Base-by-base conservation (phyloP, 108 stramenopile species). In the Cyclotella kingstonii region DNA sequence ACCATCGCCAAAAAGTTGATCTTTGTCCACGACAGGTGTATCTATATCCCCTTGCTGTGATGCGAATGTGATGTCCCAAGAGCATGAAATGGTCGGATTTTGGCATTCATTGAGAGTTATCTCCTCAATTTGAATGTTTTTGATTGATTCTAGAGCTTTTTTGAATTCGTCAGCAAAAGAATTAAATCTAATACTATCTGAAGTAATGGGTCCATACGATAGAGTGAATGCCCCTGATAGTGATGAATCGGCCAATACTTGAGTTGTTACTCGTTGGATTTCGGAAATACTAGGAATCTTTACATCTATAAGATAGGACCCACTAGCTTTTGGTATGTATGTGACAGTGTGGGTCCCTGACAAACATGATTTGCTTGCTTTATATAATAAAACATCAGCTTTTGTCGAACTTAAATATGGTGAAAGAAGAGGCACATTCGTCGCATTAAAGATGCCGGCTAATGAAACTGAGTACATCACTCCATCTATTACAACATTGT, bases 61-160 rank as follows among this genome's bases (percentile, higher is more conserved):
- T 26, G 45, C 14, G 44, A 87, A 87, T 15, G 79, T 76, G 23
- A 87, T 55, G 5, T 59, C 58, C 86, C 86, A 87, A 2, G 80
- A 56, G 21, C 81, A 82, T 19, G 75, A 45, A 22, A 34, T 54
- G 23, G 47, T 27, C 44, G 78, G 72, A 44, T 63, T 50, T 30
- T 54, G 25, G 38, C 80, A 79, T 10, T 63, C 76, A n/a, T 49
- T 23, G 23, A 66, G 46, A 23, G 56, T 39, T 21, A 67, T 68
- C 43, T 58, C 60, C 25, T 82, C 72, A 25, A 49, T 55, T 14
- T 60, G 63, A 70, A 80, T 40, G 34, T 40, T 54, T 17, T 56
- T 36, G 23, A 77, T 71, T 8, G 23, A 42, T 36, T 76, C 51
- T n/a, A 84, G 54, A 4, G 74, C 78, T 25, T n/a, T 53, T 39